Conservation (phyloP, 2,329 filamentous ascomycete species). For the Elsinoe arachidis region DNA sequence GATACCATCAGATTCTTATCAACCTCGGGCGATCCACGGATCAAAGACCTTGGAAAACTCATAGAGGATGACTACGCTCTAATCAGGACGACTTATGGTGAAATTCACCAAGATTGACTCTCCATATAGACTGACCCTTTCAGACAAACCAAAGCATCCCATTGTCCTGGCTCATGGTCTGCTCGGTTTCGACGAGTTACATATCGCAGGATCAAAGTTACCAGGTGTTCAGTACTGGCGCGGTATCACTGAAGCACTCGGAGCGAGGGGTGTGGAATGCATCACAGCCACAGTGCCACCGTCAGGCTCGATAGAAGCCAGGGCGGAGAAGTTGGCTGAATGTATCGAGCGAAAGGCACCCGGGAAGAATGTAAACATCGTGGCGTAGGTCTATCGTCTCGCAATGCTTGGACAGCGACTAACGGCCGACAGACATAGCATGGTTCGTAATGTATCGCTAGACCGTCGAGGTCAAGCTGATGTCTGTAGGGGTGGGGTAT, state of each 20-base stretch:
- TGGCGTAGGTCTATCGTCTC: constrained; percentile 42
- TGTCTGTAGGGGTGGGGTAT: constrained; percentile 28
- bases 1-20: neutral
- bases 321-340: constrained; percentile 45
- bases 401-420: neutral
- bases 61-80: constrained; percentile 56
- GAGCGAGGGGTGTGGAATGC: constrained; percentile 49
- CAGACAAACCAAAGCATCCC: constrained; percentile 44
- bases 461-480: neutral
- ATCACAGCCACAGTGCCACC: constrained; percentile 52
- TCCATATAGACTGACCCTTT: constrained; percentile 7
- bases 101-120: neutral
- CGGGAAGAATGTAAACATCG: constrained; percentile 55
- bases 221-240: constrained; percentile 57
- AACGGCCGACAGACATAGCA: constrained; percentile 43
- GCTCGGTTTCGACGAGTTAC: constrained; percentile 56
- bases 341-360: constrained; percentile 45
- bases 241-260: constrained; percentile 52
- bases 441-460: constrained; percentile 27
- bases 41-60: constrained; percentile 17
- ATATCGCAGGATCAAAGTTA: constrained; percentile 40
- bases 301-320: constrained; percentile 50
- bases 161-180: constrained; percentile 58
- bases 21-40: neutral
- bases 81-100: constrained; percentile 50